Evolutionary conservation across 2,329 filamentous ascomycete genomes (phyloP).

Genomic region (Fusarium subtropicale): DNA sequence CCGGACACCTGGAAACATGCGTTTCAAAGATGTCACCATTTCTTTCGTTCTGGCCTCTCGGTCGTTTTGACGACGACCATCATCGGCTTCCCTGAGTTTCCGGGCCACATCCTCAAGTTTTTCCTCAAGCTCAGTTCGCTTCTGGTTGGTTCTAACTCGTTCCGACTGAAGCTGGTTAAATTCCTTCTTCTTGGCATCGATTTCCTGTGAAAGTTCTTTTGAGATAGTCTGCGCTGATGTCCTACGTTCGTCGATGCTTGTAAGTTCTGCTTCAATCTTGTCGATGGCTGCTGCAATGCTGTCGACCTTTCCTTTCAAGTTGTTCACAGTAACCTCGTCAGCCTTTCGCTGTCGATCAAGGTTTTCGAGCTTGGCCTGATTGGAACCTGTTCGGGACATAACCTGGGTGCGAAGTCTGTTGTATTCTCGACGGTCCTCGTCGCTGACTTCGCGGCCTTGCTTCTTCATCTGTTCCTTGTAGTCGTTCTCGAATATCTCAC

Average conservation of each 20-base stretch:
- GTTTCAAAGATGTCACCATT: slow-evolving; percentile 85
- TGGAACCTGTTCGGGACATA: slow-evolving; percentile 81
- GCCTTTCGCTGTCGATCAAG: slow-evolving; percentile 90
- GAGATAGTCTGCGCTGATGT: slow-evolving; percentile 70
- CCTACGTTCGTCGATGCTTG: slow-evolving; percentile 75
- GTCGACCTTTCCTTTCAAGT: slow-evolving; percentile 88
- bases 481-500: slow-evolving; percentile 87
- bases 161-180: slow-evolving; percentile 88
- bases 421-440: slow-evolving; percentile 90
- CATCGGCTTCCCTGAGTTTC: slow-evolving; percentile 86
- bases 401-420: slow-evolving; percentile 86
- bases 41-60: slow-evolving; percentile 84
- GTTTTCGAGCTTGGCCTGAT: slow-evolving; percentile 86
- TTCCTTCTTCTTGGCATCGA: slow-evolving; percentile 89
- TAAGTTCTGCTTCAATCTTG: slow-evolving; percentile 78
- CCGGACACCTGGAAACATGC: slow-evolving; percentile 90
- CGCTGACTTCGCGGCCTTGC: slow-evolving; percentile 86
- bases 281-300: slow-evolving; percentile 78
- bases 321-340: slow-evolving; percentile 90
- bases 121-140: slow-evolving; percentile 89
- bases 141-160: slow-evolving; percentile 81
- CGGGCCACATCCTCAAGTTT: slow-evolving; percentile 84
- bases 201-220: slow-evolving; percentile 78
- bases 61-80: slow-evolving; percentile 85
- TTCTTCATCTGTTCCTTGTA: slow-evolving; percentile 87